phyloP scores from a whole-genome alignment of 108 stramenopile genomes.

The Skeletonema costatum region DNA sequence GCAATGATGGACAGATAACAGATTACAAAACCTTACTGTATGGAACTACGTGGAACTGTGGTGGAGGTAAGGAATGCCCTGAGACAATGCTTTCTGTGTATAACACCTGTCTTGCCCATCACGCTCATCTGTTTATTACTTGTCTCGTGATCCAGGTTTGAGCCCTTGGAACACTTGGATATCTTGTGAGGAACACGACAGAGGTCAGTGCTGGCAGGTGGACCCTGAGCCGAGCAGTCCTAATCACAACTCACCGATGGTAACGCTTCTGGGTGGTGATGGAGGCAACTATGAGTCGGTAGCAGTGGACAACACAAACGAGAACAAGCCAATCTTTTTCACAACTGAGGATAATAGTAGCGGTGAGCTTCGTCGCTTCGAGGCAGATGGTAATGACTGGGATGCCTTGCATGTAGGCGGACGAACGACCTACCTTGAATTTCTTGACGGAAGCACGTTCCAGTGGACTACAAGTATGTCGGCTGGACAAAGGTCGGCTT shows the following conservation, averaged over 20 bases:
- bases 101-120: too few species aligned
- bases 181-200: slow-evolving; percentile 42
- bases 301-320: slow-evolving; percentile 34
- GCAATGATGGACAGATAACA: slow-evolving; percentile 17
- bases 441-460: slow-evolving; percentile 15
- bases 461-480: slow-evolving; percentile 34
- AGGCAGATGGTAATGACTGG: too few species aligned
- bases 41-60: slow-evolving; percentile 43
- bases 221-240: slow-evolving; percentile 29
- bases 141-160: not conserved
- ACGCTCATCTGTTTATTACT: too few species aligned
- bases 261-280: slow-evolving; percentile 13
- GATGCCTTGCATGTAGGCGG: too few species aligned
- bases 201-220: slow-evolving; percentile 34
- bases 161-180: slow-evolving; percentile 63
- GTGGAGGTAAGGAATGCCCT: slow-evolving; percentile 26
- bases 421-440: too few species aligned
- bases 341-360: slow-evolving; percentile 53
- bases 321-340: slow-evolving; percentile 39
- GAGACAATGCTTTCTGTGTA: too few species aligned
- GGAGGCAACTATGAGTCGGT: slow-evolving; percentile 43
- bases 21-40: slow-evolving; percentile 39
- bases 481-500: slow-evolving; percentile 10
- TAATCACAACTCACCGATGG: slow-evolving; percentile 7
- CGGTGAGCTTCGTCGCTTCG: slow-evolving; percentile 13